Evolutionary conservation across 1,284 basidiomycete genomes (phyloP), one percentile per base, ranked within the genome.

Genomic region (Golubevia pallescens): DNA sequence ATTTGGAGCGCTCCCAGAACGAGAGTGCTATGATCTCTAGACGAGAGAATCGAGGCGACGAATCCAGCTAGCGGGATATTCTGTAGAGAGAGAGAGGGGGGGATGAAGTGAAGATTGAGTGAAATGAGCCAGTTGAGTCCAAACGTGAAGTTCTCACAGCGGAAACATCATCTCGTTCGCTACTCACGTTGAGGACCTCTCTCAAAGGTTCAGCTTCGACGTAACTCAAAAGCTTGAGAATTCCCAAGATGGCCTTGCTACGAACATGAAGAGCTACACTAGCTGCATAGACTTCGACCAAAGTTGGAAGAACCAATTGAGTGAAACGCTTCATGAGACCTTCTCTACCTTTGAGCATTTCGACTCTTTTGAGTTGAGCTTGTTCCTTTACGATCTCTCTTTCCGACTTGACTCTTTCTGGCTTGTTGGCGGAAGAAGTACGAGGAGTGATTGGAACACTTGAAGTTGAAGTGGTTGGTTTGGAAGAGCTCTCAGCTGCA

Each of bases 11-110:
- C 77, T 3, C 71, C 66, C 38, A 71, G 70, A 51, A 78, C 74
- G 2, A 79, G 65, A 0, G 62, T 62, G 1, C 74, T 67, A 21
- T 77, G 68, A 28, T 83, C 80, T 52, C 71, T 69, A 24, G 78
- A 71, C 0, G 81, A 79, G 16, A 85, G 73, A 16, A 85, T 73
- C 57, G 75, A 71, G 2, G 76, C 77, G 28, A 79, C 58, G 63
- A 85, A 85, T 65, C 79, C 77, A 23, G 82, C 78, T 13, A 85
- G 69, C 0, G 81, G 75, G n/a, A 84, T 76, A 38, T 77, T 68
- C 63, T 77, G 55, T 14, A 16, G 23, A 57, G 10, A 13, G 55
- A 19, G 23, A 57, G 32, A 34, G 10, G 28, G 28, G 28, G 28
- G 28, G 28, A 28, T 28, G 28, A 28, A 28, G 28, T 28, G 28